These are phyloP conservation scores for Phragmites australis DNA, from an alignment of 176 grass and related monocot genomes.

Conservation along the genomic window DNA sequence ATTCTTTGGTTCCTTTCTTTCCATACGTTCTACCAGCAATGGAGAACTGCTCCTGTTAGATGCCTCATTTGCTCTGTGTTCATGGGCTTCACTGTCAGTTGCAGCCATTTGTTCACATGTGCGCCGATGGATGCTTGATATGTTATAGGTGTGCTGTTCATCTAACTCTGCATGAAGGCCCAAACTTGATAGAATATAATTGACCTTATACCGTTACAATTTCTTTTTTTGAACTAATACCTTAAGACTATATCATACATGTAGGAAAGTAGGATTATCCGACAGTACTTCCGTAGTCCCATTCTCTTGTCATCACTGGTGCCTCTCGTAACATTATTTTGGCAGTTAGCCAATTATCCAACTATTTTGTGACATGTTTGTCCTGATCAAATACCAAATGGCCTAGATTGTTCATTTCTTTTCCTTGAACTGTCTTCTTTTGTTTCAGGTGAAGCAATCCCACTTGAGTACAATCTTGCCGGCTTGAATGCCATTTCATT, in stretches of 20 bases:
- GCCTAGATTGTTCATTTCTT: neutral
- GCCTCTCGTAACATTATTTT: neutral
- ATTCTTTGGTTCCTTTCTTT: too few relatives aligned
- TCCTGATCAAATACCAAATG: neutral
- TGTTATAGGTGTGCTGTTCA: too few relatives aligned
- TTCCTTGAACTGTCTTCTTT: neutral
- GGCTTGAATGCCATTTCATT: slow-evolving; percentile 93
- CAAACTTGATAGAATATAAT: neutral
- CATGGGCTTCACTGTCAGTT: too few relatives aligned
- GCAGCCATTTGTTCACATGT: too few relatives aligned
- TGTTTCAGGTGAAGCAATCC: slow-evolving; percentile 79
- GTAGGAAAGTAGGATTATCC: neutral
- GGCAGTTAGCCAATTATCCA: neutral
- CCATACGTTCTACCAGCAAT: too few relatives aligned
- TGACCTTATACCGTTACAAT: neutral
- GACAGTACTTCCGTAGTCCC: neutral
- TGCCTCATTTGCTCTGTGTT: too few relatives aligned
- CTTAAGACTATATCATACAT: neutral
- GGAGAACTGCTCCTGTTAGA: too few relatives aligned
- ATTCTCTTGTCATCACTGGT: neutral
- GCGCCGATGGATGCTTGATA: too few relatives aligned
- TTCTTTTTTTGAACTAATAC: neutral
- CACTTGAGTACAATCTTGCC: slow-evolving; percentile 84
- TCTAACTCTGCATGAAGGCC: too few relatives aligned
- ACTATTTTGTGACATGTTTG: neutral